Evolutionary conservation across 768 basidiomycete genomes (phyloP).

Genomic region (Rhizopogon vulgaris): DNA sequence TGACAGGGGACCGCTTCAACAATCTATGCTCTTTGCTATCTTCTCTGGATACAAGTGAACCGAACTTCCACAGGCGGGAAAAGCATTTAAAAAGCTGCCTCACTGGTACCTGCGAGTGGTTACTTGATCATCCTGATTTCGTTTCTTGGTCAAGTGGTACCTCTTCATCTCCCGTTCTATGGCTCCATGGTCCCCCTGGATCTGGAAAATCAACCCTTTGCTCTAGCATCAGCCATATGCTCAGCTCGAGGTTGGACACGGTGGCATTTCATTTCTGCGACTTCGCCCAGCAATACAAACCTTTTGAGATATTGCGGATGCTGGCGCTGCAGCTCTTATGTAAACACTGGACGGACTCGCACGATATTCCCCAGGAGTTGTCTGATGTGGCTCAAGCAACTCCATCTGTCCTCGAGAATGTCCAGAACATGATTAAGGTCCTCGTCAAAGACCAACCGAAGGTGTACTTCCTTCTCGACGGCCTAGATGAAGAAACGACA

Average conservation of each 20-base stretch:
- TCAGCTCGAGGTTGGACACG: not conserved
- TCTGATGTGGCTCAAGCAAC: not conserved
- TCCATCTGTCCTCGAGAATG: conserved; percentile 2
- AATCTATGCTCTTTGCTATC: not conserved
- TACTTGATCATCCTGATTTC: not conserved
- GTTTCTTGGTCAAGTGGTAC: not conserved
- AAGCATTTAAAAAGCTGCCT: not conserved
- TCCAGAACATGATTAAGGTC: conserved; percentile 11
- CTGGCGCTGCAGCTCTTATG: not conserved
- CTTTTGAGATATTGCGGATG: not conserved
- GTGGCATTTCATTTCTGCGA: not conserved
- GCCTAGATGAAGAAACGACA: conserved; percentile 21
- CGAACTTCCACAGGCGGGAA: not conserved
- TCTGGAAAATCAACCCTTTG: not conserved
- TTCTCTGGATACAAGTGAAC: not conserved
- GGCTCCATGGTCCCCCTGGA: not conserved
- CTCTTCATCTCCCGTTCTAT: not conserved
- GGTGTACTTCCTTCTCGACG: conserved; percentile 21
- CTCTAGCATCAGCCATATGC: not conserved
- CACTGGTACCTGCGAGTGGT: not conserved
- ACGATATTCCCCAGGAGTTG: not conserved
- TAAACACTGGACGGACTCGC: not conserved
- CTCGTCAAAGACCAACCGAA: conserved; percentile 8
- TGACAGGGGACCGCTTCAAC: not conserved
- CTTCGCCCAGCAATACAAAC: not conserved